Percentiles rank a stretch among this genome's conserved stretches.
phyloP scores from a whole-genome alignment of 805 yeast species.

The Zygotorulaspora danielsina region DNA sequence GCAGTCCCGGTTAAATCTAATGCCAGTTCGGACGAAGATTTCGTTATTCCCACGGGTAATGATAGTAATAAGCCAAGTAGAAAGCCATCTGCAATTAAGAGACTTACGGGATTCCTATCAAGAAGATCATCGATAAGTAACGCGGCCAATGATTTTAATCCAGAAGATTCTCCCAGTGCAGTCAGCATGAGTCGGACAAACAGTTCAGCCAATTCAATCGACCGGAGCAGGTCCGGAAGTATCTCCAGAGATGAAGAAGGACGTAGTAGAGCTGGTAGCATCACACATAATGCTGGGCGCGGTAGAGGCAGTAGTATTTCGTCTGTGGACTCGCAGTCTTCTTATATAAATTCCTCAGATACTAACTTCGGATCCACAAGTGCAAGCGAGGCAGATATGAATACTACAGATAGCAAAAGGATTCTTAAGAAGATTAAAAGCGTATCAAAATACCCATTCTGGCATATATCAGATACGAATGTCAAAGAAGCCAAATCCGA shows the following conservation, averaged over 20 bases:
- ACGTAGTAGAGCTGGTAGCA: slow-evolving; percentile 12
- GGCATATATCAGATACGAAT: slow-evolving; percentile 80
- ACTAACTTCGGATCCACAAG: slow-evolving; percentile 18
- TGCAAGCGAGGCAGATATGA: slow-evolving; percentile 19
- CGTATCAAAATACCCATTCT: slow-evolving; percentile 57
- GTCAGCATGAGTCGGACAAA: slow-evolving; percentile 7
- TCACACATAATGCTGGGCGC: slow-evolving; percentile 1
- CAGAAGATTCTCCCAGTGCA: not conserved
- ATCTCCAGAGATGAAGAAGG: slow-evolving; percentile 5
- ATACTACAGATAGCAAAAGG: slow-evolving; percentile 26
- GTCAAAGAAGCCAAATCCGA: slow-evolving; percentile 56
- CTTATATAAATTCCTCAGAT: slow-evolving; percentile 14
- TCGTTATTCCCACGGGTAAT: slow-evolving; percentile 12
- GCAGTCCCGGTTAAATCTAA: slow-evolving; percentile 9
- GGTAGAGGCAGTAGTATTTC: slow-evolving; percentile 18
- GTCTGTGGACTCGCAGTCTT: slow-evolving; percentile 14
- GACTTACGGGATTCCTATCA: slow-evolving; percentile 23
- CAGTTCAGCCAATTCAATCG: slow-evolving; percentile 2
- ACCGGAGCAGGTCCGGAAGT: slow-evolving; percentile 9
- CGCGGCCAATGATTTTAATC: slow-evolving; percentile 2
- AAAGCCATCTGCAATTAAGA: slow-evolving; percentile 19
- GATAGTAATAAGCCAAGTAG: slow-evolving; percentile 16
- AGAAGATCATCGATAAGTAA: slow-evolving; percentile 18
- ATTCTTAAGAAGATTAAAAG: slow-evolving; percentile 53
- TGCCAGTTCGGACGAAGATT: slow-evolving; percentile 16